Percentiles rank a stretch among this genome's conserved stretches.
Evolutionary conservation across 345 rosid species (phyloP).

Genomic region (Citrus sinensis): DNA sequence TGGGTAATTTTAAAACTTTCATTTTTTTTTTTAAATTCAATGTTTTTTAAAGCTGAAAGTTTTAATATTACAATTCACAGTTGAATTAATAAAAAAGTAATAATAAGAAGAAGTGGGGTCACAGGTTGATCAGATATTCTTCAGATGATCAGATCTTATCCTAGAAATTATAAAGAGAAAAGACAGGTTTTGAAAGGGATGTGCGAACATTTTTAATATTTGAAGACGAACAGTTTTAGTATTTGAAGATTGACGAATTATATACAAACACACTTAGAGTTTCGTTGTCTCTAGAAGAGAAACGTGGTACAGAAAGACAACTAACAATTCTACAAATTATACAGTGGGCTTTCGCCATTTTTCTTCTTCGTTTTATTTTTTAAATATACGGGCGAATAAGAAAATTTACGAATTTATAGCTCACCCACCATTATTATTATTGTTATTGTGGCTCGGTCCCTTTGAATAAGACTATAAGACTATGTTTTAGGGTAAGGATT

Average conservation of each 20-base stretch:
- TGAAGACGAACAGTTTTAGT: not conserved
- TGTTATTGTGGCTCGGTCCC: too few species aligned
- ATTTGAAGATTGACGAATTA: not conserved
- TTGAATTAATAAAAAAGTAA: not conserved
- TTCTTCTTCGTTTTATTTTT: too few species aligned
- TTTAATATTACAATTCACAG: not conserved
- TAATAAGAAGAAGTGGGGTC: constrained; percentile 14
- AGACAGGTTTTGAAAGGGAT: constrained; percentile 19
- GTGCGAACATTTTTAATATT: not conserved
- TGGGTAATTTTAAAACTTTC: constrained; percentile 18
- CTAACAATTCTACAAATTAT: too few species aligned
- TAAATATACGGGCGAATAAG: too few species aligned
- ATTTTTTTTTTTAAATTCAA: not conserved
- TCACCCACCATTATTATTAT: too few species aligned
- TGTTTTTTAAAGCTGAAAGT: not conserved
- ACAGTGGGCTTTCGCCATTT: not conserved
- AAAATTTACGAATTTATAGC: too few species aligned
- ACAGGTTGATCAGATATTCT: constrained; percentile 10
- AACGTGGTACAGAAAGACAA: not conserved
- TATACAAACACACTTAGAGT: not conserved
- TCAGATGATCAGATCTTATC: constrained; percentile 33
- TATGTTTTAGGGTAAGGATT: too few species aligned
- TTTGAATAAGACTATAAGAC: too few species aligned
- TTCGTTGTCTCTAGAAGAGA: not conserved
- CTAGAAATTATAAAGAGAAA: constrained; percentile 3